A percentile compares a stretch with the other conserved stretches of the same genome.
phyloP scores from a whole-genome alignment of 75 land plant species.

The Sequoiadendron giganteum region DNA sequence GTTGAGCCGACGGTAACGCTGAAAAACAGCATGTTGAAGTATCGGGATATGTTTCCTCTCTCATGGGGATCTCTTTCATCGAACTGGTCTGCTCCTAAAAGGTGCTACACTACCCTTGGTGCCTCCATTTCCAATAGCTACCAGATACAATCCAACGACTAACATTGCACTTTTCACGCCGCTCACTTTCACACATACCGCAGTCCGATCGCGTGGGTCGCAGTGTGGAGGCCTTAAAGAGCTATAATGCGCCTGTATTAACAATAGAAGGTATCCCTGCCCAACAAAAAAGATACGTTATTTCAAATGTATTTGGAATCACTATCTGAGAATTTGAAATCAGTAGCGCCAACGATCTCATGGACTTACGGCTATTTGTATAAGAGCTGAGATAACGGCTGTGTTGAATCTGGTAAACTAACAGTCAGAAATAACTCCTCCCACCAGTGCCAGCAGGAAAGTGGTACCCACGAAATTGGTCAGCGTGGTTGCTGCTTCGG shows the following conservation, averaged over 20 bases:
- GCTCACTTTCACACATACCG: conserved; percentile 30
- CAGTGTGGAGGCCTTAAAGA: conserved; percentile 65
- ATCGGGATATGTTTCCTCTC: conserved; percentile 79
- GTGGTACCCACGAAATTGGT: conserved; percentile 43
- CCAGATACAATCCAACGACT: conserved; percentile 57
- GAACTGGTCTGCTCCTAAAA: conserved; percentile 24
- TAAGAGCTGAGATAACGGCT: conserved; percentile 10
- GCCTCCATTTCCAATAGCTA: conserved; percentile 85
- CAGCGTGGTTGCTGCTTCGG: conserved; percentile 23
- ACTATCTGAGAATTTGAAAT: no score
- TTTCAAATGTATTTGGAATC: no score
- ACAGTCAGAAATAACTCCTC: conserved; percentile 35
- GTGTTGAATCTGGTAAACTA: conserved; percentile 21
- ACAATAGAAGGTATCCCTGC: conserved; percentile 81
- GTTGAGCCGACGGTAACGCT: background rate
- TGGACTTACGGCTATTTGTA: conserved; percentile 21
- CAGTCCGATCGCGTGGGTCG: background rate
- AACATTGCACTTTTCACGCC: conserved; percentile 42
- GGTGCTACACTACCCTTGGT: conserved; percentile 8
- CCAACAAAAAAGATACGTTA: no score
- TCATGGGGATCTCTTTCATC: conserved; percentile 63
- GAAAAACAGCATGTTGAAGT: conserved; percentile 40
- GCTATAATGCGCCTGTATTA: conserved; percentile 52
- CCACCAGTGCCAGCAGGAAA: conserved; percentile 27
- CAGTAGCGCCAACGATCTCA: no score